Base-by-base conservation (phyloP, 2,329 filamentous ascomycete genomes). In the Thelonectria discophora region DNA sequence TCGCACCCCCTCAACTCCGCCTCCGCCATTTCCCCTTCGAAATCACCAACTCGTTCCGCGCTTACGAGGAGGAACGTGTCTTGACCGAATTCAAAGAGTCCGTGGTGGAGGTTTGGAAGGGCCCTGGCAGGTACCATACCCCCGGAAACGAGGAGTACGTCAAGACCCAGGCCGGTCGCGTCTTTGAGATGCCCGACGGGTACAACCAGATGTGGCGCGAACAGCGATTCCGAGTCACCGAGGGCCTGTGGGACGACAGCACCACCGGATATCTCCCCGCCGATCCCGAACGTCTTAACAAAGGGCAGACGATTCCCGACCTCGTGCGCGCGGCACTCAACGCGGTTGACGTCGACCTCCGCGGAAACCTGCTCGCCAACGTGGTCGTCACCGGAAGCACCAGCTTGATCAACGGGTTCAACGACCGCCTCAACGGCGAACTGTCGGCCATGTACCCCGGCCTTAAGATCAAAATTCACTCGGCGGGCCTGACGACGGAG, bases 71-170 rank as follows among this genome's bases (percentile, higher is more conserved):
- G 81, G 95, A 98, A 77, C 91, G 94, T 55, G 90, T 97, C 43
- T 81, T 99, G 59, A 93, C 92, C 39, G 93, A 97, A 76, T 99
- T 97, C 86, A 99, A 99, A 81, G 96, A 99, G 80, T 96, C 91
- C 17, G 93, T 97, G 15, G 93, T 98, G 27, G 93, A 97, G 79
- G 88, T 94, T 13, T 99, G 95, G 94, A 87, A 88, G 24, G 92
- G 92, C 1, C 92, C 92, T 0, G 89, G 89, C 61, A 85, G 88
- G 63, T 88, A 93, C 71, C 76, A 77, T 43, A 79, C 77, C 68
- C 85, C 80, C 20, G 88, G 89, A 39, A 96, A 94, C 74, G 88
- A 95, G 74, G 94, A 97, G 43, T 83, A 88, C 49, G 89, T 89
- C 60, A 89, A 86, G 75, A 84, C 80, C 46, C 88, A 89, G 66